Evolutionary conservation across 305 asterid genomes (phyloP).

Genomic region (Fraxinus nigra): DNA sequence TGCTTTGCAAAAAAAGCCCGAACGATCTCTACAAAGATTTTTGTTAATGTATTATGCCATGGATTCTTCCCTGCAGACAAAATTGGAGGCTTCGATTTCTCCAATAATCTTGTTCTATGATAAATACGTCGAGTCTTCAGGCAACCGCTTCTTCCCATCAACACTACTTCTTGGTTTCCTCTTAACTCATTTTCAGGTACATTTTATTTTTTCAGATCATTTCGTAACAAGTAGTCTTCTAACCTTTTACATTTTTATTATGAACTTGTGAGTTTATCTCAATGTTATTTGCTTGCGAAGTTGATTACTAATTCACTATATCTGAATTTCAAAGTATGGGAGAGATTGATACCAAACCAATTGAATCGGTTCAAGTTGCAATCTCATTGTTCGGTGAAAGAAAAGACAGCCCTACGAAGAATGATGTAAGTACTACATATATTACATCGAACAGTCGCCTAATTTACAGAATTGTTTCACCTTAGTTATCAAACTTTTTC

Average conservation of each 20-base stretch:
- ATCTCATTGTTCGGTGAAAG: slow-evolving; percentile 55
- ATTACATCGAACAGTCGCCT: neutral
- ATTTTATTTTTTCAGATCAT: neutral
- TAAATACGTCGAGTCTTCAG: neutral
- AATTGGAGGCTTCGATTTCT: neutral
- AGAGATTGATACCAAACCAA: slow-evolving; percentile 62
- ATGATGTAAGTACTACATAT: slow-evolving; percentile 31
- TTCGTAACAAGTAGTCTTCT: neutral
- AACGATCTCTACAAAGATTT: neutral
- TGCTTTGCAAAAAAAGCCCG: neutral
- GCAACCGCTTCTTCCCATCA: neutral
- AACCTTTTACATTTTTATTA: neutral
- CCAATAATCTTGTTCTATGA: neutral
- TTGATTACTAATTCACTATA: neutral
- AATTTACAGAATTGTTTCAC: neutral
- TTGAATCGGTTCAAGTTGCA: slow-evolving; percentile 64
- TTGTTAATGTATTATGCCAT: neutral
- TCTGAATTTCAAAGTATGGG: slow-evolving; percentile 34
- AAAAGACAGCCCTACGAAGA: neutral
- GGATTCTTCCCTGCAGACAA: neutral
- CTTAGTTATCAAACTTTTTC: neutral
- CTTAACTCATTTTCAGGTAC: neutral
- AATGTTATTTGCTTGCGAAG: neutral
- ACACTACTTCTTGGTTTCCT: neutral
- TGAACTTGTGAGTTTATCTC: neutral